phyloP scores from a whole-genome alignment of 108 stramenopile genomes.

The Skeletonema potamos region DNA sequence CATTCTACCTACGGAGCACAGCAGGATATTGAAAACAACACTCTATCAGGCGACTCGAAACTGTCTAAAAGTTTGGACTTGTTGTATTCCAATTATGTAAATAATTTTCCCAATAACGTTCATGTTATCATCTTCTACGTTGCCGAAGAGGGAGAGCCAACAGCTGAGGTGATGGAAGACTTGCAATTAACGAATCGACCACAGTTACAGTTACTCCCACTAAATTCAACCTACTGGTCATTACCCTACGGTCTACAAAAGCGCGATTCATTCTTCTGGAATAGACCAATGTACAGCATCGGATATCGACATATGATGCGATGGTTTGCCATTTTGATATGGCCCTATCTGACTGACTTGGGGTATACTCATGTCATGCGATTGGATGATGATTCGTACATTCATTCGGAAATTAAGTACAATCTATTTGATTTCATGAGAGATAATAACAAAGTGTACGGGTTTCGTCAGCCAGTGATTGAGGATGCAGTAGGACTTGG shows the following conservation, averaged over 20 bases:
- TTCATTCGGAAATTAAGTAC: constrained; percentile 65
- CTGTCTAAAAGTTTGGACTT: constrained; percentile 46
- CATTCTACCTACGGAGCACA: constrained; percentile 31
- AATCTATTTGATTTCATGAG: constrained; percentile 77
- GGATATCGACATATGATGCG: constrained; percentile 79
- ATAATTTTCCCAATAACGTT: constrained; percentile 11
- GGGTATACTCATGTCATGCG: constrained; percentile 74
- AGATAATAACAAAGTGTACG: constrained; percentile 53
- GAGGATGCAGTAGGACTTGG: constrained; percentile 57
- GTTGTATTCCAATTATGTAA: constrained; percentile 57
- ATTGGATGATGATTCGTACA: constrained; percentile 80
- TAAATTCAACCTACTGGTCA: constrained; percentile 10
- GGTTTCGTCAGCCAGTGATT: constrained; percentile 67
- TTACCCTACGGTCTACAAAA: constrained; percentile 13
- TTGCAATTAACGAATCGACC: constrained; percentile 5
- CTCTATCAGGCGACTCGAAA: constrained; percentile 13
- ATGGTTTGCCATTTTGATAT: constrained; percentile 73
- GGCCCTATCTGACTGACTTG: constrained; percentile 53
- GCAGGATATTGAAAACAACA: background rate
- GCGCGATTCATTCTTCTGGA: constrained; percentile 6
- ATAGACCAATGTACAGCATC: constrained; percentile 17
- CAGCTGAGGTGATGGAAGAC: background rate
- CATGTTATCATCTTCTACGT: constrained; percentile 26
- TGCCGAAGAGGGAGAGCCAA: no score
- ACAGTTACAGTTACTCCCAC: constrained; percentile 5